Percentiles rank a stretch among this genome's conserved stretches.
Conservation (phyloP, 2,329 filamentous ascomycete genomes). For the Exserohilum turcica region DNA sequence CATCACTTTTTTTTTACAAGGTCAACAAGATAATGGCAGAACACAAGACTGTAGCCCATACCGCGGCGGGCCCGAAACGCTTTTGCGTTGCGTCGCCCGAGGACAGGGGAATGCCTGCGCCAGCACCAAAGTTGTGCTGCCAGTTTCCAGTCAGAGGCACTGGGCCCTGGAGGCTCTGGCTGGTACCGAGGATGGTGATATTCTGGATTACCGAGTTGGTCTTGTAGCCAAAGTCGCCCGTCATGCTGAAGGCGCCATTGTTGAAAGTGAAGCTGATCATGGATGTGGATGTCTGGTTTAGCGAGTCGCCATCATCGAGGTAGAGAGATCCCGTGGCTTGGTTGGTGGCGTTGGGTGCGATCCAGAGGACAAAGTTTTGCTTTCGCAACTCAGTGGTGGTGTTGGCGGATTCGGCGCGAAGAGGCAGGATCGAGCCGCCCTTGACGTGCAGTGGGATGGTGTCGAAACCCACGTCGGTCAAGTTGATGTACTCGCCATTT, state of each 20-base stretch:
- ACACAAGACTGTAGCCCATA: not conserved
- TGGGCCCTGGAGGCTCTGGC: slow-evolving; percentile 62
- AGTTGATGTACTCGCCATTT: slow-evolving; percentile 50
- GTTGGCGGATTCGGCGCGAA: slow-evolving; percentile 61
- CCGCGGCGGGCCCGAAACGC: not conserved
- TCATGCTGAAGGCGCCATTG: slow-evolving; percentile 57
- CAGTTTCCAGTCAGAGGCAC: slow-evolving; percentile 26
- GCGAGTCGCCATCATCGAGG: slow-evolving; percentile 74
- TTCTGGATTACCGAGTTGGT: slow-evolving; percentile 32
- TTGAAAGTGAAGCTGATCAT: slow-evolving; percentile 66
- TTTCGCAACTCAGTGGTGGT: slow-evolving; percentile 68
- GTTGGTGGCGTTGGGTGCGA: slow-evolving; percentile 67
- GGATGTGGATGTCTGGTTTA: slow-evolving; percentile 63
- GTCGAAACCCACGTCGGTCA: slow-evolving; percentile 56
- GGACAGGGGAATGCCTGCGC: not conserved
- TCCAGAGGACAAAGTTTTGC: slow-evolving; percentile 72
- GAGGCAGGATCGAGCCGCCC: slow-evolving; percentile 66
- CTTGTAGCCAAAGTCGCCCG: slow-evolving; percentile 61
- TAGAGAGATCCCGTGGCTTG: slow-evolving; percentile 72
- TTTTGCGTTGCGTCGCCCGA: not conserved
- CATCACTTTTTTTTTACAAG: not conserved
- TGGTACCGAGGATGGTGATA: slow-evolving; percentile 33
- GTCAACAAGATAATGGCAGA: not conserved
- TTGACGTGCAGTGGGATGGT: slow-evolving; percentile 68
- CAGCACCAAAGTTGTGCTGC: slow-evolving; percentile 8